Evolutionary conservation across 1,139 yeast species (phyloP), one percentile per base, ranked within the genome.

Genomic region (Yamadazyma dushanensis): DNA sequence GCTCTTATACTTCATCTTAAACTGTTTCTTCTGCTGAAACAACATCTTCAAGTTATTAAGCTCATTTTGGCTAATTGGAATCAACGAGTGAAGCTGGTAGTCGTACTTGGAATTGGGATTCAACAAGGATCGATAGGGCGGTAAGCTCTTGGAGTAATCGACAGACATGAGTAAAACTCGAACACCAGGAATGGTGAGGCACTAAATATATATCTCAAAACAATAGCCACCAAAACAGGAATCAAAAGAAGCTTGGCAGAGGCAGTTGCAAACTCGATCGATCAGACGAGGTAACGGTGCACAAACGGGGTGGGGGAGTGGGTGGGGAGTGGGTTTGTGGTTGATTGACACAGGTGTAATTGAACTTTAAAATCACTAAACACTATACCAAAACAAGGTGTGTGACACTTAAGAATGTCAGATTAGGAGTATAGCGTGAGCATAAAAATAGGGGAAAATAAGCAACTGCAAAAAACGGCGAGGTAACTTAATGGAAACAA

Each of bases 1-100:
- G 8, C 70, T 63, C 46, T 61, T 68, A 41, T 70, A 70, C 46
- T 69, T 70, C 74, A 70, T 69, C 43, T 65, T 66, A 43, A 69
- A 51, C 11, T 32, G 36, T 24, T 39, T 36, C 23, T 39, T 39
- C 8, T 35, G 33, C 26, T 36, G 37, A 24, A 39, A 39, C 16
- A 42, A 41, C 30, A 39, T 42, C 37, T 26, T 39, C 26, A 31
- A 32, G 26, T 29, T 43, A 40, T 37, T 50, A 27, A 34, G 43
- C 29, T 69, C 73, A 51, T 56, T 57, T 36, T 59, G 70, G 28
- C 60, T 51, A 21, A 70, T 52, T 1, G 73, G 75, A 9, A 69
- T 56, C 20, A 67, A 49, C 6, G 62, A 53, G 43, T 70, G 76
- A 10, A 70, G 63, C 34, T 53, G 51, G 47, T 70, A 70, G 43